Base-by-base conservation (phyloP, 2,329 filamentous ascomycete species). In the Diaporthe sp. region DNA sequence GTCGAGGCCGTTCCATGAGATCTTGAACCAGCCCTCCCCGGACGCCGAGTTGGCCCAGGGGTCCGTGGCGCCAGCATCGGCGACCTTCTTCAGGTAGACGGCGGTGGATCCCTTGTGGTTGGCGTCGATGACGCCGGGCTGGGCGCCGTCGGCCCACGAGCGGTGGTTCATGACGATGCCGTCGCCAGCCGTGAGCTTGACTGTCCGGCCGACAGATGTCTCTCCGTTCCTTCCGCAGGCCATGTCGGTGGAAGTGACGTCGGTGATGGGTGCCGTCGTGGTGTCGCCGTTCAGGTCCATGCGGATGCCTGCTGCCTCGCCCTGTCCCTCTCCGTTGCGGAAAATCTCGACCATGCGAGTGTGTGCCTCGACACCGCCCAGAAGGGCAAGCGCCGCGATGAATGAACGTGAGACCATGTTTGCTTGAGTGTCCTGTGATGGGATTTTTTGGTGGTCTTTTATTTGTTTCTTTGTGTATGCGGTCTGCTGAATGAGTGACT, bases 271-370 rank as follows among this genome's bases (percentile, higher is more conserved):
- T 2, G 13, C 65, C n/a, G 65, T 69, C n/a, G 65, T 69, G 13
- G 19, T 42, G 34, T 69, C 65, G 31, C 49, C 49, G 34, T 69
- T 69, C 7, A 42, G 15, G 34, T 69, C 65, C 65, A 69, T 69
- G n/a, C 65, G 65, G n/a, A 69, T 55, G 2, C 65, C 65, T 6
- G 49, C 65, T 28, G 65, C 65, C 49, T 69, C 65, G 15, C 65
- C 65, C 49, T 69, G 46, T 49, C 65, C 65, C 49, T 55, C 65
- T 55, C 65, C 65, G 65, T 69, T 69, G 34, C 65, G 65, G 65
- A 69, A 69, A 42, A 69, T 39, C 65, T 69, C 65, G 65, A 69
- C 65, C 65, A 69, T 69, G 65, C 65, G 65, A 55, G 65, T 69
- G 65, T 69, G 65, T 8, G 65, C 65, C 49, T 69, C 49, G 65